Evolutionary conservation across 495 filamentous ascomycete genomes (phyloP).

Genomic region (Aspergillus coremiiformis): DNA sequence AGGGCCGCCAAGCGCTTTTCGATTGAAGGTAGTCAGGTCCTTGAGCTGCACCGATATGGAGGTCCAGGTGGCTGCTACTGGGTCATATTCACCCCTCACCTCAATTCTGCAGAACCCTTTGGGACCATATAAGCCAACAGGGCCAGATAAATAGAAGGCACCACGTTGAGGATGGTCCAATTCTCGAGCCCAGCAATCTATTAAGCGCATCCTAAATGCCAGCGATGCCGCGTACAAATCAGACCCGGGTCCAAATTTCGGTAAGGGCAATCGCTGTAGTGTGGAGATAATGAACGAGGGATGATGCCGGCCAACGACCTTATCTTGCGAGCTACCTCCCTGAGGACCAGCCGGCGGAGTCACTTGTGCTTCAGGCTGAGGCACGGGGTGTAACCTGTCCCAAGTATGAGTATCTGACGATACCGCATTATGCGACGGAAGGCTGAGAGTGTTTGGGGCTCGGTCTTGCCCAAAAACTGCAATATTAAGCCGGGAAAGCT

Average conservation of each 20-base stretch:
- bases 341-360: conserved; percentile 8
- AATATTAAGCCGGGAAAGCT: conserved; percentile 24
- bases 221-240: conserved; percentile 36
- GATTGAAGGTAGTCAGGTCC: conserved; percentile 26
- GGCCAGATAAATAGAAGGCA: conserved; percentile 53
- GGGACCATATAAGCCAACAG: conserved; percentile 56
- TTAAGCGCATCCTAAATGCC: conserved; percentile 49
- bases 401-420: conserved; percentile 14
- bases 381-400: conserved; percentile 17
- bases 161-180: conserved; percentile 50
- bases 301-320: conserved; percentile 20
- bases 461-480: conserved; percentile 9
- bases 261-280: conserved; percentile 31
- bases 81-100: conserved; percentile 54
- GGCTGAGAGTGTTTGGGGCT: conserved; percentile 10
- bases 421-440: conserved; percentile 6
- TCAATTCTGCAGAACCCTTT: conserved; percentile 51
- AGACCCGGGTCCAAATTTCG: conserved; percentile 31
- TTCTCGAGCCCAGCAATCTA: conserved; percentile 21
- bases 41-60: conserved; percentile 28
- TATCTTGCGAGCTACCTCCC: conserved; percentile 12
- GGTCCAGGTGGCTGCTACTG: conserved; percentile 35
- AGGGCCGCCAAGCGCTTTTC: conserved; percentile 20
- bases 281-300: conserved; percentile 30
- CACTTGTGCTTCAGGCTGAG: conserved; percentile 20